These are phyloP conservation scores for Arbutus unedo DNA, from an alignment of 148 eudicot genomes.

Conservation along the genomic window DNA sequence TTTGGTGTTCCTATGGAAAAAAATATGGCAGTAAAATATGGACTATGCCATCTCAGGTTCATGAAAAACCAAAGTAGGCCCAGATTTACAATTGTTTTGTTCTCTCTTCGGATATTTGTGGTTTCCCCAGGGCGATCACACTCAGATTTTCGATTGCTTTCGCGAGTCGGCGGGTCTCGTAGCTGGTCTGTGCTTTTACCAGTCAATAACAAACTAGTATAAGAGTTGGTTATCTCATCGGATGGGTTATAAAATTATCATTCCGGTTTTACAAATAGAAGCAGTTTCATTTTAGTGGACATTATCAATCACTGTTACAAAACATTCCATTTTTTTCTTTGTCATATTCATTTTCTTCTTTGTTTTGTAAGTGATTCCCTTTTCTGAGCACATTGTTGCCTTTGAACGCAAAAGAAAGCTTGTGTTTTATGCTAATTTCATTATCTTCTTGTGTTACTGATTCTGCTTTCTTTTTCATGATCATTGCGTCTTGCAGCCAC, in stretches of 20 bases:
- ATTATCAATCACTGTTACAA: background rate
- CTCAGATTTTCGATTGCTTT: background rate
- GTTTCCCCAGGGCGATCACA: background rate
- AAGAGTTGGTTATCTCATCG: background rate
- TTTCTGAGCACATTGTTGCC: background rate
- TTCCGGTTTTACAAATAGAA: background rate
- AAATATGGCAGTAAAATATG: background rate
- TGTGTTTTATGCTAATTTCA: background rate
- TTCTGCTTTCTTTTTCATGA: background rate
- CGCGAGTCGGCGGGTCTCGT: background rate
- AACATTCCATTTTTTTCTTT: background rate
- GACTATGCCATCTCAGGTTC: background rate
- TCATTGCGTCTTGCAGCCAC: too few relatives aligned
- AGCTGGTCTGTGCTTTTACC: background rate
- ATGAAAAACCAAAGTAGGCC: too few relatives aligned
- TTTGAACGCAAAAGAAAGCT: background rate
- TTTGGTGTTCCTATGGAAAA: background rate
- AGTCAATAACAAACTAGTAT: background rate
- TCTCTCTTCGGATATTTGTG: background rate
- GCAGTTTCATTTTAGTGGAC: background rate
- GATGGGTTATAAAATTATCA: background rate
- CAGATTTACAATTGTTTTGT: background rate
- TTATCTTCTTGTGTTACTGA: background rate
- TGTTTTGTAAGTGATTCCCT: background rate
- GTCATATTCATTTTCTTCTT: too few relatives aligned